Base-by-base conservation (phyloP, 2,329 filamentous ascomycete genomes). In the Leptographium radiaticola region DNA sequence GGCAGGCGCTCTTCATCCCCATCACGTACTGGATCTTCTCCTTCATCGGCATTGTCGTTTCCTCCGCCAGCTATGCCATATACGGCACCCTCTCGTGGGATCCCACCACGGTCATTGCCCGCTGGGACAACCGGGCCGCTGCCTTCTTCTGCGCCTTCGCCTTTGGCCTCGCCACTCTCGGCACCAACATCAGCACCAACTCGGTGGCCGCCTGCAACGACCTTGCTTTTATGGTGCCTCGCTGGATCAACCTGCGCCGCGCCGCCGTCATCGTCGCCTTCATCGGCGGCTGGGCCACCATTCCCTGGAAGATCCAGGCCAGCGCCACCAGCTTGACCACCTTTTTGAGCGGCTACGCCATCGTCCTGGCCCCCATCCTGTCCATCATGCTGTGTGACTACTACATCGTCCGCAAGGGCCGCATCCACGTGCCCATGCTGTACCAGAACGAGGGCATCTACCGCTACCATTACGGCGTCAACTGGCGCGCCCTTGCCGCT, bases 31-130 rank as follows among this genome's bases (percentile, higher is more conserved):
- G 53, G 36, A n/a, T 56, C 36, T 55, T 58, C 16, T 52, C 52
- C n/a, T 53, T 56, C 52, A 62, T 74, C 10, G 71, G 71, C 15
- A 73, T 74, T 54, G 59, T 73, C 31, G 63, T 67, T 0, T 71
- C 70, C 0, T 65, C 69, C 0, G 68, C 70, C 7, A 68, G 71
- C 53, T 69, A 72, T 57, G 68, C 70, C 51, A 60, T 61, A 11
- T 73, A 69, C 65, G 68, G 65, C n/a, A 59, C 66, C 50, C 59
- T 53, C 2, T 51, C 56, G 16, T 62, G 60, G 60, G 60, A 60
- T 51, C 60, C 59, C 8, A 53, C 60, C 13, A 55, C 55, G 20
- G 55, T 59, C 30, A 53, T 61, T 20, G 56, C 58, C 4, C 57
- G 58, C 51, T 58, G 56, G 46, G 54, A 58, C 44, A 56, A 45